Evolutionary conservation across 495 filamentous ascomycete genomes (phyloP).

Genomic region (Immersiella caudata): DNA sequence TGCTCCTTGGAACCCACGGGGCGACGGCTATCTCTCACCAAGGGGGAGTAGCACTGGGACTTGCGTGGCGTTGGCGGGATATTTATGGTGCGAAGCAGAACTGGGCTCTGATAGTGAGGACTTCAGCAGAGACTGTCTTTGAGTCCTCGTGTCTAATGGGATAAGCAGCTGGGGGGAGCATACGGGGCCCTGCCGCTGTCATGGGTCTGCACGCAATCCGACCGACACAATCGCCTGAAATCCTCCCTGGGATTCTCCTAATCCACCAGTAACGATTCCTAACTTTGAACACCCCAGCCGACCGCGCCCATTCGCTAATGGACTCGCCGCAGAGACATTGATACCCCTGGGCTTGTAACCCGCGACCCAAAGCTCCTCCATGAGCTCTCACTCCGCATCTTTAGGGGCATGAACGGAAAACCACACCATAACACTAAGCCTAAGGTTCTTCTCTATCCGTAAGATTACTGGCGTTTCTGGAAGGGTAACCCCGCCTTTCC

Average conservation of each 20-base stretch:
- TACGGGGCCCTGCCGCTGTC: conserved; percentile 1
- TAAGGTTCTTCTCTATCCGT: neutral
- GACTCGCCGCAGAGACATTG: conserved; percentile 6
- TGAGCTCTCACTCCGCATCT: neutral
- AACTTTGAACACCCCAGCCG: neutral
- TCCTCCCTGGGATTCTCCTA: neutral
- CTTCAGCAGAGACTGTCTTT: neutral
- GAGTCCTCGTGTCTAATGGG: neutral
- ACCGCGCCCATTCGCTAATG: too few relatives aligned
- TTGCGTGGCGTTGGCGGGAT: neutral
- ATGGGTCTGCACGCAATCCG: conserved; percentile 2
- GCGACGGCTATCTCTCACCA: conserved; percentile 21
- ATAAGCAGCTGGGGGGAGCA: conserved; percentile 5
- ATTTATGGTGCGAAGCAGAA: neutral
- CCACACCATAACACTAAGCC: neutral
- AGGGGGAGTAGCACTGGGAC: conserved; percentile 14
- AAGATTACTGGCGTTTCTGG: neutral
- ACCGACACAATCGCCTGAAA: neutral
- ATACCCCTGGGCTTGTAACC: neutral
- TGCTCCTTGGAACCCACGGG: conserved; percentile 18
- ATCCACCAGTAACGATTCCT: conserved; percentile 1
- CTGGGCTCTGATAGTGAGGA: neutral
- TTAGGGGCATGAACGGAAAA: too few relatives aligned
- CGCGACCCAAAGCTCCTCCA: conserved; percentile 4
- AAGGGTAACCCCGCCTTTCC: neutral